Base-by-base conservation (phyloP, 106 monocot species). In the Phalaenopsis equestris region DNA sequence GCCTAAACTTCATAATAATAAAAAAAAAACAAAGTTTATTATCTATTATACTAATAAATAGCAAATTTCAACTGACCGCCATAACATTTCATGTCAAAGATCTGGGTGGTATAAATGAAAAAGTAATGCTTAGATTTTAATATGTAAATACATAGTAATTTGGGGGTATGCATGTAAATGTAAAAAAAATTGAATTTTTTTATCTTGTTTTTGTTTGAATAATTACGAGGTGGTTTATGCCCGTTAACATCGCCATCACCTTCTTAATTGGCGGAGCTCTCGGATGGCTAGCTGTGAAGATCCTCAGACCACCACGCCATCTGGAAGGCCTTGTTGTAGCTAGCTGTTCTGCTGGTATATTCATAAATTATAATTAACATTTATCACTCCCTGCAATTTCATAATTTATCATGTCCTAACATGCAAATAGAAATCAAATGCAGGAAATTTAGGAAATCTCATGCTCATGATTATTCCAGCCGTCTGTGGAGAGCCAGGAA, bases 201-300 rank as follows among this genome's bases (percentile, higher is more conserved):
- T 55, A 56, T 41, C 4, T 45, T 16, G 17, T 37, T 41, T 39
- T 83, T 38, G 56, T 41, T 77, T 75, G 30, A 30, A 6, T 75
- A 43, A 14, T 17, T 41, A 61, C 19, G 42, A 95, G 95, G 95
- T 95, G 95, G 92, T 95, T 92, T 81, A 95, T 95, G 95, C 90
- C 88, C 4, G 79, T 95, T 16, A 95, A 95, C 72, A 81, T 95
- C 37, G 90, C 84, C 36, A 77, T 95, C 12, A 80, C 81, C 56
- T 90, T 88, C 78, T 45, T 92, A 36, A 79, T 84, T 45, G 95
- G 92, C 19, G 87, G 81, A 43, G 6, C 84, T 8, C 90, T 92
- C 23, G 95, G 95, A 56, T 92, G 95, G 95, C 17, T 89, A 1
- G 86, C 80, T 16, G 90, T 87, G 82, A 95, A 90, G 85, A 84